These are phyloP conservation scores for Volvox africanus DNA, from an alignment of 139 green algal genomes.

Conservation along the genomic window DNA sequence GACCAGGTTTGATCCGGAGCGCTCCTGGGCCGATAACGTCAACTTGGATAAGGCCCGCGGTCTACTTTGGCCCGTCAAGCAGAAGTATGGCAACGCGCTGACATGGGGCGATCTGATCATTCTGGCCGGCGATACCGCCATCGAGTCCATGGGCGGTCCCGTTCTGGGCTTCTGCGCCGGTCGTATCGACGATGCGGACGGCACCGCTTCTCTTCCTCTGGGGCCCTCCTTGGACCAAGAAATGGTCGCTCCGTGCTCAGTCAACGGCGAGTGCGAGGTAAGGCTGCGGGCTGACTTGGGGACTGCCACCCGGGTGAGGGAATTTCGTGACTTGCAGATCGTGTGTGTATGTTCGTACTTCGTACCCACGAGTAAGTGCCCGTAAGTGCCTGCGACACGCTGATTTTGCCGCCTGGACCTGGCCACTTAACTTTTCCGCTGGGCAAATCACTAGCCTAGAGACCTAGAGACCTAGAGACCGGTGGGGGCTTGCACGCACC, in stretches of 20 bases:
- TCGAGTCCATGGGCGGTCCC: conserved; percentile 54
- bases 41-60: conserved; percentile 60
- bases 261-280: conserved; percentile 43
- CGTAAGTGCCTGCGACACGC: too few relatives aligned
- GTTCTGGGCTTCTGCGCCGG: conserved; percentile 57
- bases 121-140: conserved; percentile 52
- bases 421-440: too few relatives aligned
- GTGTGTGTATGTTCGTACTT: too few relatives aligned
- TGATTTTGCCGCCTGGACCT: too few relatives aligned
- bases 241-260: conserved; percentile 35
- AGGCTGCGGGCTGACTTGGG: too few relatives aligned
- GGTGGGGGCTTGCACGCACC: too few relatives aligned
- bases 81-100: conserved; percentile 48
- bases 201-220: conserved; percentile 47
- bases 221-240: conserved; percentile 54
- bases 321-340: too few relatives aligned
- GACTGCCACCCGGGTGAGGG: too few relatives aligned
- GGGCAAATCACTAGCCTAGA: too few relatives aligned
- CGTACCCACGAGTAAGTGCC: too few relatives aligned
- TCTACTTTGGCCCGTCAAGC: conserved; percentile 63
- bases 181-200: conserved; percentile 60
- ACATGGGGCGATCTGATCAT: conserved; percentile 64
- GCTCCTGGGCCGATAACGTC: conserved; percentile 55
- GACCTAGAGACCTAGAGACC: too few relatives aligned
- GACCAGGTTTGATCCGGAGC: conserved; percentile 48